These are phyloP conservation scores for Talaromyces nanjingensis DNA, from an alignment of 495 filamentous ascomycete species.

Conservation along the genomic window DNA sequence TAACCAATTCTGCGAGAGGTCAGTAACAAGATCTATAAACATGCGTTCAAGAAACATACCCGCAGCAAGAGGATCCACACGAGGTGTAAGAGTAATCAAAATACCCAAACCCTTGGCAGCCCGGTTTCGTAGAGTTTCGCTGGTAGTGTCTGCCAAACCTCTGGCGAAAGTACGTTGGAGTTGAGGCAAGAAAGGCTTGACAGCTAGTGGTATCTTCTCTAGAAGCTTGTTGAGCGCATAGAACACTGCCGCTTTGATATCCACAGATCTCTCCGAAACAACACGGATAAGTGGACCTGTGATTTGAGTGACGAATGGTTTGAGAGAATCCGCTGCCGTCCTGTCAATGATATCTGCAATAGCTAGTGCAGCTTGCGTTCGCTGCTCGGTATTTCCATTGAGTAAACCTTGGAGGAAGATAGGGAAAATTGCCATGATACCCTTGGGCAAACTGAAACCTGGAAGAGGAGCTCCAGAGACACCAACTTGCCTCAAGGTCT, in stretches of 20 bases:
- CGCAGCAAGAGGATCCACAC: slow-evolving; percentile 84
- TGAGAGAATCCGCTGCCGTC: slow-evolving; percentile 73
- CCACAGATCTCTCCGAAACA: slow-evolving; percentile 87
- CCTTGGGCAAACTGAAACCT: slow-evolving; percentile 91
- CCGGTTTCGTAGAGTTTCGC: slow-evolving; percentile 76
- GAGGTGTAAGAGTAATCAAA: slow-evolving; percentile 89
- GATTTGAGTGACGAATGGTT: slow-evolving; percentile 93
- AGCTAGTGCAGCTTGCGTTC: slow-evolving; percentile 83
- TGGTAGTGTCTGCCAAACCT: slow-evolving; percentile 86
- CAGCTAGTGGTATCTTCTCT: slow-evolving; percentile 90
- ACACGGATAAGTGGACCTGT: slow-evolving; percentile 96
- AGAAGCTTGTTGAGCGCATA: slow-evolving; percentile 90
- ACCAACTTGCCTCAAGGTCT: slow-evolving; percentile 78
- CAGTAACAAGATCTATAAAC: neutral
- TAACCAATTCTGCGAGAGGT: slow-evolving; percentile 68
- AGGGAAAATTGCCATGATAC: slow-evolving; percentile 91
- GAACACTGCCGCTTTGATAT: slow-evolving; percentile 89
- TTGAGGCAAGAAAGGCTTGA: slow-evolving; percentile 96
- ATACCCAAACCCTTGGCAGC: slow-evolving; percentile 96
- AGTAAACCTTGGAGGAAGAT: slow-evolving; percentile 97
- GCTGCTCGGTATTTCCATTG: slow-evolving; percentile 87
- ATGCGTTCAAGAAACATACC: slow-evolving; percentile 20
- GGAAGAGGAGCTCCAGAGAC: slow-evolving; percentile 77
- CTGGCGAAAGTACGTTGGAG: slow-evolving; percentile 95
- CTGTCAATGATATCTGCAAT: slow-evolving; percentile 94